A percentile compares a stretch with the other conserved stretches of the same genome.
Evolutionary conservation across 306 rosid genomes (phyloP).

Genomic region (Leucaena leucocephala): DNA sequence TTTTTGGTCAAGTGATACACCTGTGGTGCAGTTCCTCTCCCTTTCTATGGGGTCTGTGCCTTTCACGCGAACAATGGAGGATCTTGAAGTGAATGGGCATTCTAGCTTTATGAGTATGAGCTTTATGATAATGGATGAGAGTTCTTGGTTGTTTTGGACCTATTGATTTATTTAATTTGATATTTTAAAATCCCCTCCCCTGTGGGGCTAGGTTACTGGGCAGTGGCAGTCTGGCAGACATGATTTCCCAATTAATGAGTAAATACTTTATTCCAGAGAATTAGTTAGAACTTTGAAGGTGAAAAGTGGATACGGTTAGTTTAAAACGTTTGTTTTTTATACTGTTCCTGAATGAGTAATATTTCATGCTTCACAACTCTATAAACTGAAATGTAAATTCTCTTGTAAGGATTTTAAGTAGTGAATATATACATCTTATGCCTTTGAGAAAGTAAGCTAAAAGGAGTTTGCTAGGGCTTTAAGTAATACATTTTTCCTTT

Average conservation of each 20-base stretch:
- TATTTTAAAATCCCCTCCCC: not conserved
- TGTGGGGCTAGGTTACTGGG: not conserved
- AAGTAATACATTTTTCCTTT: not conserved
- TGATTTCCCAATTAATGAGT: not conserved
- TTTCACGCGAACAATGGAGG: not conserved
- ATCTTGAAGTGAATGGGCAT: slow-evolving; percentile 17
- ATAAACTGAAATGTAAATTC: slow-evolving; percentile 9
- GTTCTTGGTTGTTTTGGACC: slow-evolving; percentile 2
- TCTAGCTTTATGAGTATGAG: slow-evolving; percentile 2
- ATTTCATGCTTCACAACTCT: not conserved
- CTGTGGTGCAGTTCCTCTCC: not conserved
- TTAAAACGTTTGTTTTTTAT: not conserved
- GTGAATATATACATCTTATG: not conserved
- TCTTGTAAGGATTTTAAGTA: not conserved
- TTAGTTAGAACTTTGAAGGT: slow-evolving; percentile 22
- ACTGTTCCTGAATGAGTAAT: not conserved
- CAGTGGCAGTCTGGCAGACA: not conserved
- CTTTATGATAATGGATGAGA: slow-evolving; percentile 26
- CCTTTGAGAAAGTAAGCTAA: slow-evolving; percentile 26
- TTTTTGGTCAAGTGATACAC: not conserved
- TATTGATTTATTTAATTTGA: not conserved
- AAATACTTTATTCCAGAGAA: slow-evolving; percentile 1
- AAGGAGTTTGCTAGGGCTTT: slow-evolving; percentile 16
- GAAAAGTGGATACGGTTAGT: slow-evolving; percentile 22
- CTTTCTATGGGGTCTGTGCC: not conserved